phyloP scores from a whole-genome alignment of 164 flowering plant genomes.

The Cinnamomum micranthum region DNA sequence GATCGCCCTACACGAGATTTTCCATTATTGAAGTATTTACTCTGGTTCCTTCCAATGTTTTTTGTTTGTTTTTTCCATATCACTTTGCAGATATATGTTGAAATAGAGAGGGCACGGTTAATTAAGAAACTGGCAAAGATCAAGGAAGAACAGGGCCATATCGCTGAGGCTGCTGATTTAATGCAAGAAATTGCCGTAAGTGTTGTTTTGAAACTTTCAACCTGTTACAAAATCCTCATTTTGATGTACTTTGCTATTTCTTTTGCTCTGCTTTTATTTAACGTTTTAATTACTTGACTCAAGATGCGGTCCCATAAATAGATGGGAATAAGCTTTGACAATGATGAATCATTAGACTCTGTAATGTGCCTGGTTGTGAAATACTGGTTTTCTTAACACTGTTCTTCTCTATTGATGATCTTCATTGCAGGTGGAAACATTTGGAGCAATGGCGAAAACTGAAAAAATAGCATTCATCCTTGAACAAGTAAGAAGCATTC shows the following conservation, averaged over 20 bases:
- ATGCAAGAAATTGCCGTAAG: slow-evolving; percentile 98
- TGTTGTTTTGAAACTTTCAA: slow-evolving; percentile 1
- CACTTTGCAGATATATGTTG: slow-evolving; percentile 76
- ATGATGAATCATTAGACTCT: no score
- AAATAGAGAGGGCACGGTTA: slow-evolving; percentile 86
- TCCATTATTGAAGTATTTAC: not conserved
- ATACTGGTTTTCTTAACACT: not conserved
- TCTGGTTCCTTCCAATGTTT: not conserved
- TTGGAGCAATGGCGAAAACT: slow-evolving; percentile 99
- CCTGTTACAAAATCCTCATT: not conserved
- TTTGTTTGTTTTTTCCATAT: not conserved
- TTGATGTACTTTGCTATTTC: no score
- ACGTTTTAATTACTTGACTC: no score
- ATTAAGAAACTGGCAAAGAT: slow-evolving; percentile 89
- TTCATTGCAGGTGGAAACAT: slow-evolving; percentile 81
- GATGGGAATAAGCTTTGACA: no score
- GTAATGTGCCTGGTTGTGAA: not conserved
- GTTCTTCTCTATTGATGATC: slow-evolving; percentile 5
- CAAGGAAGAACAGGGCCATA: slow-evolving; percentile 91
- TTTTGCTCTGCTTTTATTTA: no score
- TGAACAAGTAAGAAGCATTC: slow-evolving; percentile 63
- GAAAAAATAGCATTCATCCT: slow-evolving; percentile 96
- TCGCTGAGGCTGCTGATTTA: slow-evolving; percentile 96
- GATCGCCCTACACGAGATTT: not conserved
- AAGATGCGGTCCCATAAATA: no score